Base-by-base conservation (phyloP, 371 early-diverging fungal species). In the Mucor circinelloides region DNA sequence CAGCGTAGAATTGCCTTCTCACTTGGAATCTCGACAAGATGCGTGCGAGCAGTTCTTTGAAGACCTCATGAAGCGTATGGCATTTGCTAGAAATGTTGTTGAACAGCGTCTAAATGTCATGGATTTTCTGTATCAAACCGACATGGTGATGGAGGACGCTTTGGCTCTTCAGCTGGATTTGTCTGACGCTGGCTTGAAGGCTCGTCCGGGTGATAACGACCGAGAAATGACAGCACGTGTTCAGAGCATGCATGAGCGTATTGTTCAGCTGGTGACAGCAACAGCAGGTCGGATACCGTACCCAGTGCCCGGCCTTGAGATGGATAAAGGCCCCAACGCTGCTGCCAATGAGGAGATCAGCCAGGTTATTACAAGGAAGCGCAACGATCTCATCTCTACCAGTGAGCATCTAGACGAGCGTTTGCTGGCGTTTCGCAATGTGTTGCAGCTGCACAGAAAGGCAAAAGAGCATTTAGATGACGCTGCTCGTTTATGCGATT, bases 71-170 rank as follows among this genome's bases (percentile, higher is more conserved):
- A 67, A 76, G 19, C 73, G 81, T 0, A 72, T 76, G 32, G 52
- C 68, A 0, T 83, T 82, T 64, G 74, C 82, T 6, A 73, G 81
- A 28, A 60, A 81, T 17, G 77, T 86, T 0, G 77, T 86, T 0
- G 79, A 79, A 31, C 86, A 86, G 52, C 78, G 80, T 6, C 60
- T 84, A 31, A 74, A 70, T 25, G 71, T 86, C 38, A 70, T 75
- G 73, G 84, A 84, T 12, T 84, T 79, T 50, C 31, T 81, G 31
- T 62, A 83, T 21, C 79, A 78, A 60, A 70, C 58, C 2, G 66
- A 73, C 5, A 60, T 66, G 21, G 66, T 72, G 10, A 52, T 58
- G 19, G 66, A 67, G 8, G 76, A 76, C 23, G 60, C 63, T 6
- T 5, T 15, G 3, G 30, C 36, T 1, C 32, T 75, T 10, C 48